Base-by-base conservation (phyloP, 441 rosid genomes). In the Populus trichocarpa region DNA sequence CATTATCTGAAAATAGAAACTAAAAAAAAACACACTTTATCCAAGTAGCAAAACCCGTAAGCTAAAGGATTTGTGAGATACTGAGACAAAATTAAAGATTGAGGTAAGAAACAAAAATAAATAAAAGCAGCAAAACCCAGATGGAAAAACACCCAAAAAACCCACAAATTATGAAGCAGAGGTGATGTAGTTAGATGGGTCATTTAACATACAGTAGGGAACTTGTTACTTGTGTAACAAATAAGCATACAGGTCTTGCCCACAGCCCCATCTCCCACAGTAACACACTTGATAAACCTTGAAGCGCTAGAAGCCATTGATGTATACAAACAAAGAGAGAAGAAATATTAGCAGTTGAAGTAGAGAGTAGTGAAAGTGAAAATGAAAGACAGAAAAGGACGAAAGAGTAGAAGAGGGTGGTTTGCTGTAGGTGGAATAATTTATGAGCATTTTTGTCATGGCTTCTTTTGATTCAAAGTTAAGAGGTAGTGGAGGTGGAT, bases 201-300 rank as follows among this genome's bases (percentile, higher is more conserved):
- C 57, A 78, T 40, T 70, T 76, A 79, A 75, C 92, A 81, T 75
- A 96, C 99, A 80, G 98, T 94, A 6, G 99, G 99, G 82, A 96
- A 96, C 88, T 91, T 94, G 94, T 96, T 96, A 81, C 97, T 96
- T 28, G 99, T 96, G 86, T 94, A 96, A 80, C 97, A 93, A 82
- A 96, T 96, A 74, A 96, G 99, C 99, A 94, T 91, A 87, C 98
- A 96, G 25, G 99, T 96, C 89, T 96, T 96, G 66, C 99, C 99
- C 6, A 96, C 99, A 80, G 97, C 99, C 73, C 98, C 99, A 79
- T 96, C 99, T 83, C 99, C 99, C 35, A 96, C 98, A 0, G 99
- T 94, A 67, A 96, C 99, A 83, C 99, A 96, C 85, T 96, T 96
- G 57, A 94, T 92, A 86, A 96, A 94, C 94, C 87, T 96, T 61